Evolutionary conservation across 1,284 basidiomycete species (phyloP).

Genomic region (Lentinula novae-zelandiae): DNA sequence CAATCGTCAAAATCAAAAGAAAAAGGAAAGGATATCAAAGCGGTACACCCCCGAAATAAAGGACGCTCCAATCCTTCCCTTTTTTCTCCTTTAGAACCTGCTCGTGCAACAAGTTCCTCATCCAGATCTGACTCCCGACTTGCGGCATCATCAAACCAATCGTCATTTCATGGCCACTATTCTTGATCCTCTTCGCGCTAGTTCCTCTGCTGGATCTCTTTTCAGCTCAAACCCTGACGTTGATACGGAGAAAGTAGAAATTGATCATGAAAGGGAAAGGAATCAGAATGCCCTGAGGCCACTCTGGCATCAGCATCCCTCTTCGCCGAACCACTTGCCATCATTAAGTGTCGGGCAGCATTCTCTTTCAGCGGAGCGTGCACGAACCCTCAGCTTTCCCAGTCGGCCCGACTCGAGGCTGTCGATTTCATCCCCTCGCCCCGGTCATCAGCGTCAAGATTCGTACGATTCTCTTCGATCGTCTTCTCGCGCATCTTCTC

Average conservation of each 20-base stretch:
- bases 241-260: slow-evolving; percentile 31
- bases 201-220: slow-evolving; percentile 37
- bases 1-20: slow-evolving; percentile 41
- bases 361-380: slow-evolving; percentile 1
- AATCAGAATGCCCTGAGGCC: slow-evolving; percentile 62
- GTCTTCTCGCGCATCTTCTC: slow-evolving; percentile 7
- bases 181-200: slow-evolving; percentile 31
- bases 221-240: slow-evolving; percentile 29
- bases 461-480: slow-evolving; percentile 3
- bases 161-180: slow-evolving; percentile 21
- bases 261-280: slow-evolving; percentile 37
- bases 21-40: slow-evolving; percentile 38
- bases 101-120: slow-evolving; percentile 28
- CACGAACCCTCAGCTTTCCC: slow-evolving; percentile 1
- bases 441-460: not conserved
- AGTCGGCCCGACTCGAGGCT: not conserved
- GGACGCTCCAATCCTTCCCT: slow-evolving; percentile 21
- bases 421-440: not conserved
- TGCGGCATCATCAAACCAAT: slow-evolving; percentile 23
- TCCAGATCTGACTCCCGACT: slow-evolving; percentile 31
- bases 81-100: slow-evolving; percentile 24
- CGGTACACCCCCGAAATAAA: slow-evolving; percentile 57
- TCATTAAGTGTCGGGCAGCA: slow-evolving; percentile 10
- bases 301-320: slow-evolving; percentile 36
- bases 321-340: slow-evolving; percentile 9